Conservation (phyloP, 805 yeast species). For the Candida sanyiensis region DNA sequence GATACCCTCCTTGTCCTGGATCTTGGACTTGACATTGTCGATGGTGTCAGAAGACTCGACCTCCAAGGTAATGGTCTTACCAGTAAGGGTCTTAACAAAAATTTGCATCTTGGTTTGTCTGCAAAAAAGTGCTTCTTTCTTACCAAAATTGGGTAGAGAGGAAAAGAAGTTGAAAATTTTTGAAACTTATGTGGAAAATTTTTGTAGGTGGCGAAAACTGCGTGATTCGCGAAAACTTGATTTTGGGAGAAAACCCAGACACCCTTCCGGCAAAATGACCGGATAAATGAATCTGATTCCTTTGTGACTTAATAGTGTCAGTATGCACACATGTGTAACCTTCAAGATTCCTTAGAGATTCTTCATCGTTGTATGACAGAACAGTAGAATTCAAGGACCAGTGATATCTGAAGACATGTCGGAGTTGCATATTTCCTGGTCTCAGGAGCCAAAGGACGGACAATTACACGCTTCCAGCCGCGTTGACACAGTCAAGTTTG, state of each 20-base stretch:
- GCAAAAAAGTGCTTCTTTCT: slow-evolving; percentile 29
- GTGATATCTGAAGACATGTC: too few relatives aligned
- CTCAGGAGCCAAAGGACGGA: too few relatives aligned
- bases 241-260: slow-evolving; percentile 12
- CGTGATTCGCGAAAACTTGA: too few relatives aligned
- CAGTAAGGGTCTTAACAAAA: slow-evolving; percentile 98
- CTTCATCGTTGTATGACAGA: too few relatives aligned
- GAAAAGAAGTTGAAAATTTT: neutral
- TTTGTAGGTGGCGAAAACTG: neutral
- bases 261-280: slow-evolving; percentile 1
- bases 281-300: too few relatives aligned
- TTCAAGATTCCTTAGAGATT: too few relatives aligned
- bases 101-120: slow-evolving; percentile 75
- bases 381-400: neutral
- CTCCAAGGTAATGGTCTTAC: slow-evolving; percentile 98
- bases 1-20: slow-evolving; percentile 96
- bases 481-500: neutral
- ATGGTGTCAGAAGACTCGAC: slow-evolving; percentile 97
- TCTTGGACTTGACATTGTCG: slow-evolving; percentile 94
- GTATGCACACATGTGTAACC: too few relatives aligned
- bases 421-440: too few relatives aligned
- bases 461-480: neutral
- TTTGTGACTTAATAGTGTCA: too few relatives aligned
- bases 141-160: slow-evolving; percentile 16
- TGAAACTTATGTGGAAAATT: slow-evolving; percentile 3